Evolutionary conservation across 2,329 filamentous ascomycete species (phyloP).

Genomic region (Akanthomyces dipterigenus): DNA sequence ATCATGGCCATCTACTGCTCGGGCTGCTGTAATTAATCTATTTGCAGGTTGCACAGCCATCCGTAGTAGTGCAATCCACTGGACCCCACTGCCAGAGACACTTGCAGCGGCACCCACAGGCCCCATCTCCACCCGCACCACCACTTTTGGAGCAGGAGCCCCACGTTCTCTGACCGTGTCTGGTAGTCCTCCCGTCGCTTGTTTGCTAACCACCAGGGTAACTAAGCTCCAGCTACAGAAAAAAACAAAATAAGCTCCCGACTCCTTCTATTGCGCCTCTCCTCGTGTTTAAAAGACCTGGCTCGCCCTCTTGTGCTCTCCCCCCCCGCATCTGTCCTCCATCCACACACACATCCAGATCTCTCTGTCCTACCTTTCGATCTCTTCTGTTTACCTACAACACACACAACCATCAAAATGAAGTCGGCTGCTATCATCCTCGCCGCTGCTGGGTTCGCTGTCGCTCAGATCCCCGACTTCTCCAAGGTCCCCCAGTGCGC

Average conservation of each 20-base stretch:
- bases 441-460: slow-evolving; percentile 28
- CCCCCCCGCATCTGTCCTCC: not conserved
- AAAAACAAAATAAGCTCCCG: not conserved
- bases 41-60: too few species aligned
- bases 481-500: slow-evolving; percentile 31
- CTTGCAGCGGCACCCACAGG: not conserved
- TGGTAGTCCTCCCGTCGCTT: not conserved
- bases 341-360: not conserved
- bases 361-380: not conserved
- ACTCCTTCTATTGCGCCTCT: not conserved
- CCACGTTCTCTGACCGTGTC: not conserved
- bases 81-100: not conserved
- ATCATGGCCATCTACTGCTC: too few species aligned
- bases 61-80: not conserved
- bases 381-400: not conserved
- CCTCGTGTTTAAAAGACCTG: not conserved
- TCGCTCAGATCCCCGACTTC: slow-evolving; percentile 29
- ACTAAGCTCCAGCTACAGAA: not conserved
- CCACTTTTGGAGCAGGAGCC: not conserved
- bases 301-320: not conserved
- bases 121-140: not conserved
- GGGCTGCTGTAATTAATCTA: too few species aligned
- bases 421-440: slow-evolving; percentile 32
- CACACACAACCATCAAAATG: slow-evolving; percentile 26
- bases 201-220: too few species aligned